These are phyloP conservation scores for Yarrowia sp. DNA, from an alignment of 805 yeast species.

Conservation along the genomic window DNA sequence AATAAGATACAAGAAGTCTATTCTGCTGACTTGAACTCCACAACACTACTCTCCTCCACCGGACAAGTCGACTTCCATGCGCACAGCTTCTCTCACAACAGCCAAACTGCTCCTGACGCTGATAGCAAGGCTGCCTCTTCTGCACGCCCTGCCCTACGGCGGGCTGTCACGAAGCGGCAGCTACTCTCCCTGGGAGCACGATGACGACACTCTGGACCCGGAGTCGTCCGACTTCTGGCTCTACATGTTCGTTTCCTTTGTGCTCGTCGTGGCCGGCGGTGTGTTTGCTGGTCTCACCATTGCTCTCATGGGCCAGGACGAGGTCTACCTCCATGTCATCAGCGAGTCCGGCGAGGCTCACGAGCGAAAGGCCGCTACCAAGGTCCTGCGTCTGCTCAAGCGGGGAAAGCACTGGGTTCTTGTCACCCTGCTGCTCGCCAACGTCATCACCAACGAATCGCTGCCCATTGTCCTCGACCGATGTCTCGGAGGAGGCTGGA, in stretches of 20 bases:
- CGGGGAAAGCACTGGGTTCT: slow-evolving; percentile 96
- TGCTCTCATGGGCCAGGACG: slow-evolving; percentile 98
- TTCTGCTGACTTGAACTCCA: background rate
- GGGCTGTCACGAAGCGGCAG: slow-evolving; percentile 30
- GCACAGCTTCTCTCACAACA: slow-evolving; percentile 32
- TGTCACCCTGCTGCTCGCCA: slow-evolving; percentile 82
- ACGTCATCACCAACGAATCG: slow-evolving; percentile 93
- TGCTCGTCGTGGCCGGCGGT: slow-evolving; percentile 52
- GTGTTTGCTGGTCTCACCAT: slow-evolving; percentile 68
- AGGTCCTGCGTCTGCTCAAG: slow-evolving; percentile 73
- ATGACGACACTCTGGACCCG: slow-evolving; percentile 20
- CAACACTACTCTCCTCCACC: background rate
- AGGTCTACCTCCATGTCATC: slow-evolving; percentile 88
- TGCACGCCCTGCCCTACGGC: slow-evolving; percentile 37
- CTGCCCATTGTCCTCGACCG: slow-evolving; percentile 92
- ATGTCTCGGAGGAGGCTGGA: slow-evolving; percentile 96
- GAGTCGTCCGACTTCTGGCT: slow-evolving; percentile 46
- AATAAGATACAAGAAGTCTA: slow-evolving; percentile 2
- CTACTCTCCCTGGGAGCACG: slow-evolving; percentile 14
- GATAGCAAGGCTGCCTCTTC: slow-evolving; percentile 39
- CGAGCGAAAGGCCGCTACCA: slow-evolving; percentile 73
- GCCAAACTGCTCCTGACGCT: slow-evolving; percentile 36
- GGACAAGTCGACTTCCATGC: background rate
- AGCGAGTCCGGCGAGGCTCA: slow-evolving; percentile 74
- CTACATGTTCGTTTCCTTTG: slow-evolving; percentile 47